These are phyloP conservation scores for Ploettnerulaceae sp. DNA, from an alignment of 2,329 filamentous ascomycete species.

Conservation along the genomic window DNA sequence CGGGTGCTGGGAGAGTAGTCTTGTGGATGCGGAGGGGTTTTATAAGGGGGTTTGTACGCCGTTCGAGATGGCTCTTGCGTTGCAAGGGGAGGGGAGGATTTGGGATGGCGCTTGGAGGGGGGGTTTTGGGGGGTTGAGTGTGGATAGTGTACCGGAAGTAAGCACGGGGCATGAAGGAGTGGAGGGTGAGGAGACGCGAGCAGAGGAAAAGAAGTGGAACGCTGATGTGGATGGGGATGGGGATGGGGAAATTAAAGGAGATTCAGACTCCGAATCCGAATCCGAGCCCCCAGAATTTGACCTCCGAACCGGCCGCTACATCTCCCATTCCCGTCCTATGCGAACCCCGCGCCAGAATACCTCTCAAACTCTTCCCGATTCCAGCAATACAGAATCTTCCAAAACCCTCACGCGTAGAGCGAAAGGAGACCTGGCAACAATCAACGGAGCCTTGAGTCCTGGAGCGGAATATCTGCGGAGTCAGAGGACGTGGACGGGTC, in stretches of 20 bases:
- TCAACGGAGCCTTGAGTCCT: slow-evolving; percentile 85
- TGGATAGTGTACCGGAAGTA: too few relatives aligned
- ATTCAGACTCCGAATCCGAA: slow-evolving; percentile 51
- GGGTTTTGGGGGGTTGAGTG: slow-evolving; percentile 65
- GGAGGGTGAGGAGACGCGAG: background rate
- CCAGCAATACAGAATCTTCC: slow-evolving; percentile 32
- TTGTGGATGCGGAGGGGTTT: slow-evolving; percentile 84
- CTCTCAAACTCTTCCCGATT: background rate
- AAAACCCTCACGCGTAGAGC: slow-evolving; percentile 57
- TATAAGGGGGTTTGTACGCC: slow-evolving; percentile 91
- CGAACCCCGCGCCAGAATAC: slow-evolving; percentile 26
- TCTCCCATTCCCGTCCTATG: slow-evolving; percentile 76
- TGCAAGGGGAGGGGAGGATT: slow-evolving; percentile 67
- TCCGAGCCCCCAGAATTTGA: slow-evolving; percentile 88
- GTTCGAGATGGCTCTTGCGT: slow-evolving; percentile 78
- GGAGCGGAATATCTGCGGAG: slow-evolving; percentile 82
- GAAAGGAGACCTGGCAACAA: slow-evolving; percentile 68
- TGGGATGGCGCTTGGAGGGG: slow-evolving; percentile 90
- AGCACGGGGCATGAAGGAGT: slow-evolving; percentile 1
- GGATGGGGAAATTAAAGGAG: background rate
- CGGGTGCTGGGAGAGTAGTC: slow-evolving; percentile 93
- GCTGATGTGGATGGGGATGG: background rate
- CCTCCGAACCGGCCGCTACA: slow-evolving; percentile 77
- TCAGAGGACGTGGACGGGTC: slow-evolving; percentile 82
- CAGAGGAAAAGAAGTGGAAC: background rate